Evolutionary conservation across 2,329 filamentous ascomycete species (phyloP).

Genomic region (Fusarium mexicanum): DNA sequence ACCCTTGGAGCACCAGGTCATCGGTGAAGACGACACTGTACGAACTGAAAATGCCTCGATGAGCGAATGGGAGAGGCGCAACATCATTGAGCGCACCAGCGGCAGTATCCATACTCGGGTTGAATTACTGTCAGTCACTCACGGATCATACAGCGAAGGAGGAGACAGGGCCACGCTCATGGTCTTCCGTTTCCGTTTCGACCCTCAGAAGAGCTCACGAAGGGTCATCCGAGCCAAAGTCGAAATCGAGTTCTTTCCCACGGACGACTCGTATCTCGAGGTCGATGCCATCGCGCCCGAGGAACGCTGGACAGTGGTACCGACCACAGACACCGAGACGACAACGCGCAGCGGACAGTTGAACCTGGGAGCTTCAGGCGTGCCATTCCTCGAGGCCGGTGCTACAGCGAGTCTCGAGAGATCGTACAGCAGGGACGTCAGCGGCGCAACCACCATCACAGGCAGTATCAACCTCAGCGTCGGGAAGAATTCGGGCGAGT

Average conservation of each 20-base stretch:
- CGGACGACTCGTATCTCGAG: background rate
- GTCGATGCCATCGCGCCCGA: slow-evolving; percentile 3
- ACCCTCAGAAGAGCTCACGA: background rate
- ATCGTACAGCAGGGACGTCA: background rate
- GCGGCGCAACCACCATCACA: background rate
- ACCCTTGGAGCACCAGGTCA: background rate
- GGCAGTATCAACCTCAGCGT: background rate
- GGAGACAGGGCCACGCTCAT: slow-evolving; percentile 11
- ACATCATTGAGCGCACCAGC: slow-evolving; percentile 8
- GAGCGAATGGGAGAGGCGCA: slow-evolving; percentile 16
- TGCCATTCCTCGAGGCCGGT: background rate
- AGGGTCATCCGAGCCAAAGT: background rate
- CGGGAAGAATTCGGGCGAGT: background rate
- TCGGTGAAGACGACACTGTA: background rate
- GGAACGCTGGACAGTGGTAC: slow-evolving; percentile 13
- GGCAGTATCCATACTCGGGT: slow-evolving; percentile 11
- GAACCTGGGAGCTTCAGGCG: background rate
- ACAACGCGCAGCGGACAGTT: background rate
- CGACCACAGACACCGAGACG: background rate
- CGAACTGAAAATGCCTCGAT: slow-evolving; percentile 6
- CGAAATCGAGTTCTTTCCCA: background rate
- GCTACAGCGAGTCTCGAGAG: background rate
- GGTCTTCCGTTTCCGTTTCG: background rate
- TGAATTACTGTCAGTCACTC: slow-evolving; percentile 2
- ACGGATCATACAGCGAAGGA: slow-evolving; percentile 6